These are phyloP conservation scores for Erodium chrysanthum DNA, from an alignment of 441 rosid genomes.

Conservation along the genomic window DNA sequence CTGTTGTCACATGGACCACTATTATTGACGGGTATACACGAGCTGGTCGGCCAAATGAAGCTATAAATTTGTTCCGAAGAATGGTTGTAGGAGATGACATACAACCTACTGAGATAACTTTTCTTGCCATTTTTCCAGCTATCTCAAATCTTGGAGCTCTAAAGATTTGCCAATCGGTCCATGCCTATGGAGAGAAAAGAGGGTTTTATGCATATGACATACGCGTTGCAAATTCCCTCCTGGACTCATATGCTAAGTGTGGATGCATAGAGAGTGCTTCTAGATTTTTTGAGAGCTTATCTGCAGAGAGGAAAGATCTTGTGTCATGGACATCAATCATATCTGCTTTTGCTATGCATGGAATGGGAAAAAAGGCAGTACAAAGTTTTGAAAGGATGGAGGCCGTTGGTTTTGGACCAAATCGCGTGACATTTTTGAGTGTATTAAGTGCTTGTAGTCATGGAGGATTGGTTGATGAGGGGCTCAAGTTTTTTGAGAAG, in stretches of 20 bases:
- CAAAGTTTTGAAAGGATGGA: not conserved
- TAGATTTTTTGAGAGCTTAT: not conserved
- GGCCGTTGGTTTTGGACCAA: not conserved
- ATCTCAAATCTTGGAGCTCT: slow-evolving; percentile 40
- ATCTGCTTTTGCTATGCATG: not conserved
- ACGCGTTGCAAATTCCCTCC: slow-evolving; percentile 51
- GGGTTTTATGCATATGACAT: slow-evolving; percentile 49
- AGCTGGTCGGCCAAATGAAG: not conserved
- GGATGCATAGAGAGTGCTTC: not conserved
- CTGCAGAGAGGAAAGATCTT: not conserved
- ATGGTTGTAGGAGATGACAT: slow-evolving; percentile 21
- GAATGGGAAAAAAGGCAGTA: not conserved
- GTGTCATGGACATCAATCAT: not conserved
- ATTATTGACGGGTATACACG: not conserved
- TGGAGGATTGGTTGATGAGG: slow-evolving; percentile 71
- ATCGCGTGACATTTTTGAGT: slow-evolving; percentile 34
- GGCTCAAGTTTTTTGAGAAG: slow-evolving; percentile 49
- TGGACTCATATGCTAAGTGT: not conserved
- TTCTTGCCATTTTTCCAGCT: slow-evolving; percentile 60
- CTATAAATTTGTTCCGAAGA: not conserved
- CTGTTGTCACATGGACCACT: not conserved
- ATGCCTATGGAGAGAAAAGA: slow-evolving; percentile 47
- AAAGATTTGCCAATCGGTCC: slow-evolving; percentile 47
- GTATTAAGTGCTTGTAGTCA: slow-evolving; percentile 80
- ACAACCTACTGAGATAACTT: slow-evolving; percentile 49